Conservation (phyloP, 2,329 filamentous ascomycete genomes). For the Ascochyta lentis region DNA sequence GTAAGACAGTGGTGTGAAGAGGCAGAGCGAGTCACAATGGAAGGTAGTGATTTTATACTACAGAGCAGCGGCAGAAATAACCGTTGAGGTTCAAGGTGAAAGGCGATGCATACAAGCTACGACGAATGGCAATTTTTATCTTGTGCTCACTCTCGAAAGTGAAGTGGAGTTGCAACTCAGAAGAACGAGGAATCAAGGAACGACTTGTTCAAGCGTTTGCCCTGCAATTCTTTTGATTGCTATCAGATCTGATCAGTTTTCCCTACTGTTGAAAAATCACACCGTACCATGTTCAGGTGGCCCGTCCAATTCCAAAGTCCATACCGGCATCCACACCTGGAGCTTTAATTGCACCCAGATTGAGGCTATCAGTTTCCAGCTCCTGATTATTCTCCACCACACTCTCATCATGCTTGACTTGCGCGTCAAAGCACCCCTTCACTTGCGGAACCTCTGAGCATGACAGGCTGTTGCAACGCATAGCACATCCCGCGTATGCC, state of each 20-base stretch:
- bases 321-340: conserved; percentile 1
- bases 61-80: too few species aligned
- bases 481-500: background rate
- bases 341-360: conserved; percentile 10
- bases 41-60: too few species aligned
- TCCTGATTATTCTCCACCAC: background rate
- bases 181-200: background rate
- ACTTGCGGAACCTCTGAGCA: conserved; percentile 9
- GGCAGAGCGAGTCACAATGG: too few species aligned
- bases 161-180: background rate
- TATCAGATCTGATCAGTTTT: background rate
- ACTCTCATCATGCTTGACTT: background rate
- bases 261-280: background rate
- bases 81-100: background rate
- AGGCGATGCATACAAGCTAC: background rate
- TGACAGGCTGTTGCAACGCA: conserved; percentile 11
- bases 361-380: conserved; percentile 1
- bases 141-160: background rate
- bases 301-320: background rate
- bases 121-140: background rate
- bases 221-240: background rate
- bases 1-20: background rate
- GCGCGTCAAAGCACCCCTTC: conserved; percentile 5
- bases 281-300: background rate
- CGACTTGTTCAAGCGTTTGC: too few species aligned